A percentile compares a stretch with the other conserved stretches of the same genome.
Evolutionary conservation across 768 basidiomycete genomes (phyloP).

Genomic region (Floccularia luteovirens): DNA sequence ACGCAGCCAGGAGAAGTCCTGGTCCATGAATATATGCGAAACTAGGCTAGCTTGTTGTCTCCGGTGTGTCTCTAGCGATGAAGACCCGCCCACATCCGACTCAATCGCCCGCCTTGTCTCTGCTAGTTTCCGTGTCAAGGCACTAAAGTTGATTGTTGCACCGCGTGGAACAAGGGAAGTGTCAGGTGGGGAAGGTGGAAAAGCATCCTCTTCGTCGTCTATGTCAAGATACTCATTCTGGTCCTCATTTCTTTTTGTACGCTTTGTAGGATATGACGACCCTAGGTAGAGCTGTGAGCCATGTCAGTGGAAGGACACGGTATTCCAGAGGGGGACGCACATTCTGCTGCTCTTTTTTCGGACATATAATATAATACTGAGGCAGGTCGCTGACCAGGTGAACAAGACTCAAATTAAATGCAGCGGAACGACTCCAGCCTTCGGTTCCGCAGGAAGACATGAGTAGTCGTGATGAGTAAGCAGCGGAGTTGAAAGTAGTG

Average conservation of each 20-base stretch:
- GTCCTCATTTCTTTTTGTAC: slow-evolving; percentile 35
- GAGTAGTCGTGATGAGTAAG: slow-evolving; percentile 16
- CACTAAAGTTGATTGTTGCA: slow-evolving; percentile 85
- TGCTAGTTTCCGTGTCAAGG: slow-evolving; percentile 72
- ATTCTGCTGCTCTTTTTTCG: slow-evolving; percentile 31
- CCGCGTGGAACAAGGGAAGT: slow-evolving; percentile 53
- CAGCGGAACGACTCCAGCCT: no score
- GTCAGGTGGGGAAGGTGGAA: slow-evolving; percentile 47
- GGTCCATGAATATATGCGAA: slow-evolving; percentile 77
- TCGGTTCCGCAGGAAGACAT: neutral
- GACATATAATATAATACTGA: no score
- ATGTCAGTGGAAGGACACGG: slow-evolving; percentile 4
- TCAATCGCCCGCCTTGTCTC: slow-evolving; percentile 47
- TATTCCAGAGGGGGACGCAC: slow-evolving; percentile 13
- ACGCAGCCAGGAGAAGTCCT: slow-evolving; percentile 82
- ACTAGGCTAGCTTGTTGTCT: slow-evolving; percentile 70
- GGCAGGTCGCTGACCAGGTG: no score
- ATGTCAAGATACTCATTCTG: slow-evolving; percentile 53
- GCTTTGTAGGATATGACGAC: slow-evolving; percentile 29
- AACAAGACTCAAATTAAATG: no score
- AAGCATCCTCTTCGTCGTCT: slow-evolving; percentile 50
- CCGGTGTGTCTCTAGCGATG: slow-evolving; percentile 57
- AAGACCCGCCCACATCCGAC: slow-evolving; percentile 33
- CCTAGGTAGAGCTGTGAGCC: slow-evolving; percentile 15
- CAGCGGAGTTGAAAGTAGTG: slow-evolving; percentile 26